Conservation (phyloP, 2,329 filamentous ascomycete genomes). For the Aspergillus sp. region DNA sequence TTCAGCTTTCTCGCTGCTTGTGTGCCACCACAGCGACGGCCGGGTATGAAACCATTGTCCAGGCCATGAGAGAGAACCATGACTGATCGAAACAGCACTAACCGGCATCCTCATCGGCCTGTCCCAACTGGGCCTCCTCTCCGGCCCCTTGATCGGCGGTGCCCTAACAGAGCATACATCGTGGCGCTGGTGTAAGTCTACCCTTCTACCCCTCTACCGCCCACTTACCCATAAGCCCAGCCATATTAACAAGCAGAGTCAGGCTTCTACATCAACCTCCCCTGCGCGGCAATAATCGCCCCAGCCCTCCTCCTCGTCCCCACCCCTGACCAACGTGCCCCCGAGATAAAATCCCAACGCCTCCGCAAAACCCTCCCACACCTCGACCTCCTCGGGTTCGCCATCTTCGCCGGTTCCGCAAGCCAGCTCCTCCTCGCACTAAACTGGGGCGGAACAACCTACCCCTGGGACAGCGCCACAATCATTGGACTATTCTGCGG, state of each 20-base stretch:
- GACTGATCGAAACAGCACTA: not conserved
- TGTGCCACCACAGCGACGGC: not conserved
- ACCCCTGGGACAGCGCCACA: not conserved
- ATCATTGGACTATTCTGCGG: too few species aligned
- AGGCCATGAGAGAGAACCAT: too few species aligned
- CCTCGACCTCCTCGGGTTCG: not conserved
- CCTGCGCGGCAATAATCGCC: not conserved
- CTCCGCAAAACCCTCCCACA: not conserved
- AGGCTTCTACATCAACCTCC: conserved; percentile 18
- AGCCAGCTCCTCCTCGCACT: not conserved
- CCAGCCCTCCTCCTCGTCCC: not conserved
- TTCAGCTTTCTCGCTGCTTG: not conserved
- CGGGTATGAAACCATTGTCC: too few species aligned
- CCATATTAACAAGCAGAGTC: too few species aligned
- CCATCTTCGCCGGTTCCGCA: not conserved
- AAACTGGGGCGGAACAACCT: conserved; percentile 2
- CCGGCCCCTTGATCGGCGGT: conserved; percentile 6
- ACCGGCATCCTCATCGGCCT: conserved; percentile 9
- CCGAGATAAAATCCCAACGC: not conserved
- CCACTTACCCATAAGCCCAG: too few species aligned
- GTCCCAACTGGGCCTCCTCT: conserved; percentile 5
- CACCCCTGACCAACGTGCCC: not conserved
- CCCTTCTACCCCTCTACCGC: not conserved
- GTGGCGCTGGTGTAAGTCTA: conserved; percentile 16
- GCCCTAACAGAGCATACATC: conserved; percentile 9